Percentiles rank a stretch among this genome's conserved stretches.
These are phyloP conservation scores for Trametes elegans DNA, from an alignment of 768 basidiomycete species.

Conservation along the genomic window DNA sequence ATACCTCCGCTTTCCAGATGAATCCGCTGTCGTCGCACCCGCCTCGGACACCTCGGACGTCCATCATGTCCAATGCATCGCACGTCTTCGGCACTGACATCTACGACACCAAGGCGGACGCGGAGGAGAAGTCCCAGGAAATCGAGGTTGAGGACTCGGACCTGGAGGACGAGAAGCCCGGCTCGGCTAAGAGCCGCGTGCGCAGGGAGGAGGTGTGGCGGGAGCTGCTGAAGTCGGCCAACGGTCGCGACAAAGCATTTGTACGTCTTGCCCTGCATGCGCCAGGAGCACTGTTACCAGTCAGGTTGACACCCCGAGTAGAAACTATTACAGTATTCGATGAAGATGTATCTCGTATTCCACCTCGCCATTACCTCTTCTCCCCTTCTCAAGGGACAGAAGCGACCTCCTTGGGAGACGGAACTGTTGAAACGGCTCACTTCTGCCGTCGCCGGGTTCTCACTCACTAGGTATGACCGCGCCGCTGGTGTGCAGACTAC, in stretches of 20 bases:
- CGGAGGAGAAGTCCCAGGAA: conserved; percentile 24
- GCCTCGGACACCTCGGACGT: conserved; percentile 70
- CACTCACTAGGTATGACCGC: conserved; percentile 61
- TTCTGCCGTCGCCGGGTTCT: conserved; percentile 64
- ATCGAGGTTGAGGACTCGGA: conserved; percentile 30
- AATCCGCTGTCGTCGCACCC: conserved; percentile 80
- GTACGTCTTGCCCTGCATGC: conserved; percentile 43
- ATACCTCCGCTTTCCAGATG: conserved; percentile 65
- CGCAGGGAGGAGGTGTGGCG: conserved; percentile 71
- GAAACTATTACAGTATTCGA: conserved; percentile 88
- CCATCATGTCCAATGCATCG: conserved; percentile 35
- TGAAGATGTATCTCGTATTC: conserved; percentile 70
- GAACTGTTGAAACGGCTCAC: conserved; percentile 59
- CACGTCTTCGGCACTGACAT: conserved; percentile 40
- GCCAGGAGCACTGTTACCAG: neutral
- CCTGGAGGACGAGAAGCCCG: conserved; percentile 28
- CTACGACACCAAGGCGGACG: conserved; percentile 45
- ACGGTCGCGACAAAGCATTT: conserved; percentile 82
- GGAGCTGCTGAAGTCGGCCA: conserved; percentile 74
- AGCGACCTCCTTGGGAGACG: conserved; percentile 51
- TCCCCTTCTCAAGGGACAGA: conserved; percentile 45
- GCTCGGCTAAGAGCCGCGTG: conserved; percentile 47
- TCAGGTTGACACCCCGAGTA: conserved; percentile 29
- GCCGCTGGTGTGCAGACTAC: neutral
- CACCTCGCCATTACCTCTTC: conserved; percentile 52